phyloP scores from a whole-genome alignment of 2,329 filamentous ascomycete genomes.

The Epichloe sp. region DNA sequence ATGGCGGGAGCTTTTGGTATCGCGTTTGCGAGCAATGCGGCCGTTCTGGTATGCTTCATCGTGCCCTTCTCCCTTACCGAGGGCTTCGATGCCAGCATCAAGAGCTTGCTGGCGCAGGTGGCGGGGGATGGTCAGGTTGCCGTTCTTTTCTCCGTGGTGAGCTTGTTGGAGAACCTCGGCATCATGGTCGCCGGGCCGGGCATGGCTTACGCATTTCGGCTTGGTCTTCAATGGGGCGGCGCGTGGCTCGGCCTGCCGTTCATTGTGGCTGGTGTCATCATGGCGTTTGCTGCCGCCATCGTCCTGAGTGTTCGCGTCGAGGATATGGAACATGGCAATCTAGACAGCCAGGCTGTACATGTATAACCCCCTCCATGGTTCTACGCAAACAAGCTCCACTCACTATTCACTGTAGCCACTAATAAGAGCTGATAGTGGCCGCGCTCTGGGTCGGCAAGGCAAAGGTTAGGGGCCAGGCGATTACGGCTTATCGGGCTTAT shows the following conservation, averaged over 20 bases:
- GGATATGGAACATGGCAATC: too few relatives aligned
- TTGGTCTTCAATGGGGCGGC: background rate
- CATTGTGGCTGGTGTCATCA: background rate
- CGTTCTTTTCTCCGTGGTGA: background rate
- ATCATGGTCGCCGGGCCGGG: background rate
- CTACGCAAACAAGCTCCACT: too few relatives aligned
- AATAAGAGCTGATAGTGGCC: too few relatives aligned
- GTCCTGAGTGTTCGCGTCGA: too few relatives aligned
- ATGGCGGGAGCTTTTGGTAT: background rate
- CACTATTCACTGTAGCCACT: too few relatives aligned
- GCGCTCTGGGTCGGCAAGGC: too few relatives aligned
- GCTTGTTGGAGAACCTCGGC: background rate
- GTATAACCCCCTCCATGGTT: too few relatives aligned
- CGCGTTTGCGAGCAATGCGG: background rate
- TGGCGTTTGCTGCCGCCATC: background rate
- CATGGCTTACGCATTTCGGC: background rate
- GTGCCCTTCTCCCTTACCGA: background rate
- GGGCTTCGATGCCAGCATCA: background rate
- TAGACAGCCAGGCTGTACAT: too few relatives aligned
- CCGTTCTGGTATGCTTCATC: background rate
- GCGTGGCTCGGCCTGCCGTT: background rate
- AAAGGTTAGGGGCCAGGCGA: too few relatives aligned
- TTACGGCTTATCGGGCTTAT: too few relatives aligned
- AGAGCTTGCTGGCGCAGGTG: background rate
- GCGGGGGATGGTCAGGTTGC: background rate